Base-by-base conservation (phyloP, 805 yeast species). In the Candida morakotiae region DNA sequence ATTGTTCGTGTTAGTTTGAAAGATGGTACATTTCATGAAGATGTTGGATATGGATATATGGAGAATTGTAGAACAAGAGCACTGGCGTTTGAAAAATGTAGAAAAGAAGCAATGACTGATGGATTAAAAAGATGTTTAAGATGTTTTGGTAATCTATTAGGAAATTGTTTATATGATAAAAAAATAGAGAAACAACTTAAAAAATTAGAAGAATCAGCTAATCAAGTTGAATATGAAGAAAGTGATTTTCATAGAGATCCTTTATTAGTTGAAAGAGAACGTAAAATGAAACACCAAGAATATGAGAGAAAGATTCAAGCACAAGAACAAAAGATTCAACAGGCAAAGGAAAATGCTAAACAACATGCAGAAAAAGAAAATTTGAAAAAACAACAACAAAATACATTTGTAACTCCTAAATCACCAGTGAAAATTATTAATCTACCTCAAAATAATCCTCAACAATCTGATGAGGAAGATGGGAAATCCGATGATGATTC, bases 51-150 rank as follows among this genome's bases (percentile, higher is more conserved):
- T 44, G 95, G 95, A 5, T 75, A 72, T 35, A 73, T 77, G 16
- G 93, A 85, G 33, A 81, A 80, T 41, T 84, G 86, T 30, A 73
- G 77, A 34, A 69, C 79, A 16, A 81, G 77, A 53, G 82, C 83
- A 2, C 75, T 76, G 62, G 91, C 95, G 0, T 82, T 75, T 54
- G 87, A 79, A 37, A 87, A 85, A 53, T 83, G 94, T 39, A 81
- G 79, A 55, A 85, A 87, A 49, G 93, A 84, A 49, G 93, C 95
- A 0, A 74, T 82, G n/a, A 83, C 89, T 0, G 89, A 85, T 56
- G 96, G 85, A 0, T 60, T 83, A 40, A 88, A 87, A 58, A 67
- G 93, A 34, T 81, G 91, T 10, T 64, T 89, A 37, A 66, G 94
- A 43, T 80, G 83, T 45, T 86, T 87, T 52, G 95, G 95, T 26